Percentiles rank a stretch among this genome's conserved stretches.
phyloP scores from a whole-genome alignment of 345 rosid species.

The Citrus sp. region DNA sequence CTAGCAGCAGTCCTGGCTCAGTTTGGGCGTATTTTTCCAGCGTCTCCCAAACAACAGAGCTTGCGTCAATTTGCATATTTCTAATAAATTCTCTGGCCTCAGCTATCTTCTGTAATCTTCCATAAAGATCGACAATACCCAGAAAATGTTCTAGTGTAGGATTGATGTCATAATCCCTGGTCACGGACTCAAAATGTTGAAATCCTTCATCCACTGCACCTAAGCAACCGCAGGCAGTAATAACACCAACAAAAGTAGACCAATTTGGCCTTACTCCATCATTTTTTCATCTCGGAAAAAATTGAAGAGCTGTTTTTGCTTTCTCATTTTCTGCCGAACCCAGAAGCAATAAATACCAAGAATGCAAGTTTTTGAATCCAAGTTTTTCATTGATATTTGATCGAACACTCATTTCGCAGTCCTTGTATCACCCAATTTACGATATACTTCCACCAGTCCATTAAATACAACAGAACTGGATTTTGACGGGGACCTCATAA shows the following conservation, averaged over 20 bases:
- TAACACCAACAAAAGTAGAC: conserved; percentile 3
- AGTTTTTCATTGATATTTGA: not conserved
- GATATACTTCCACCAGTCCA: conserved; percentile 12
- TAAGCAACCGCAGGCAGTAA: not conserved
- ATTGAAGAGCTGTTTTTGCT: conserved; percentile 1
- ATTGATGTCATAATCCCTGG: not conserved
- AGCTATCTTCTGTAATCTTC: conserved; percentile 2
- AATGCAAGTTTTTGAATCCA: not conserved
- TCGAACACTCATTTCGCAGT: not conserved
- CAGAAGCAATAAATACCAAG: conserved; percentile 8
- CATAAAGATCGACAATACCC: conserved; percentile 13
- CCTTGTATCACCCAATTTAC: conserved; percentile 3
- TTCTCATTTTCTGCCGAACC: conserved; percentile 7
- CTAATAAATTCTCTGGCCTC: not conserved
- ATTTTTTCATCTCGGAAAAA: conserved; percentile 10
- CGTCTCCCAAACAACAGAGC: conserved; percentile 1
- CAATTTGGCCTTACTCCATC: conserved; percentile 9
- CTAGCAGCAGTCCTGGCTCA: not conserved
- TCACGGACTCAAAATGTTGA: conserved; percentile 5
- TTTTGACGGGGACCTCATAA: not conserved
- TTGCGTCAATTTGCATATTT: conserved; percentile 10
- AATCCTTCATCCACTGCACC: conserved; percentile 17
- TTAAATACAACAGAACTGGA: conserved; percentile 3
- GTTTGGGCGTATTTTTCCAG: conserved; percentile 11
- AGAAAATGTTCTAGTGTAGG: conserved; percentile 2